A percentile compares a stretch with the other conserved stretches of the same genome.
phyloP scores from a whole-genome alignment of 768 basidiomycete species.

The Russula compacta region DNA sequence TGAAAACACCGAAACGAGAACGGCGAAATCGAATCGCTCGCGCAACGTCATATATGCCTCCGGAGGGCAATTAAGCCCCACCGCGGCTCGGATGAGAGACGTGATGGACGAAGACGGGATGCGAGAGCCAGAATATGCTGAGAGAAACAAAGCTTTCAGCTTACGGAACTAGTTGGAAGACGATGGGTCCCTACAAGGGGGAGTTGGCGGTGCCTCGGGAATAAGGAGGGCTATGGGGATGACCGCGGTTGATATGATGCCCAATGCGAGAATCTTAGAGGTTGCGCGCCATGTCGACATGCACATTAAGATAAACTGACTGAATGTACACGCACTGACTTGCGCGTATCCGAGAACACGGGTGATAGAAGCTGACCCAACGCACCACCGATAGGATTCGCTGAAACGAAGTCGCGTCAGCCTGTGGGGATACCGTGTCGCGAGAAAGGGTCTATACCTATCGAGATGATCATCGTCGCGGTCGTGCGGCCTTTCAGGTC shows the following conservation, averaged over 20 bases:
- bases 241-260: conserved; percentile 56
- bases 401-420: conserved; percentile 27
- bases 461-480: conserved; percentile 53
- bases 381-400: conserved; percentile 68
- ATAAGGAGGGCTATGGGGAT: conserved; percentile 54
- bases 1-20: conserved; percentile 54
- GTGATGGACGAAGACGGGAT: conserved; percentile 38
- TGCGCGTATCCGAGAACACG: conserved; percentile 37
- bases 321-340: conserved; percentile 38
- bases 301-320: neutral
- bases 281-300: neutral
- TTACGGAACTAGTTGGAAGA: neutral
- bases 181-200: conserved; percentile 50
- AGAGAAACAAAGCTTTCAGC: neutral
- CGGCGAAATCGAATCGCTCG: conserved; percentile 63
- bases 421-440: too few relatives aligned
- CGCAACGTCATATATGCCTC: conserved; percentile 50
- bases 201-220: conserved; percentile 53
- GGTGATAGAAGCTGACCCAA: conserved; percentile 69
- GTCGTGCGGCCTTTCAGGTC: conserved; percentile 67
- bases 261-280: conserved; percentile 61
- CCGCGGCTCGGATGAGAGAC: conserved; percentile 46
- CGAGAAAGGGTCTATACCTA: conserved; percentile 26
- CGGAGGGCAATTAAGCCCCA: conserved; percentile 32
- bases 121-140: conserved; percentile 63